Conservation (phyloP, 768 basidiomycete species). For the Pleurotus cornucopiae region DNA sequence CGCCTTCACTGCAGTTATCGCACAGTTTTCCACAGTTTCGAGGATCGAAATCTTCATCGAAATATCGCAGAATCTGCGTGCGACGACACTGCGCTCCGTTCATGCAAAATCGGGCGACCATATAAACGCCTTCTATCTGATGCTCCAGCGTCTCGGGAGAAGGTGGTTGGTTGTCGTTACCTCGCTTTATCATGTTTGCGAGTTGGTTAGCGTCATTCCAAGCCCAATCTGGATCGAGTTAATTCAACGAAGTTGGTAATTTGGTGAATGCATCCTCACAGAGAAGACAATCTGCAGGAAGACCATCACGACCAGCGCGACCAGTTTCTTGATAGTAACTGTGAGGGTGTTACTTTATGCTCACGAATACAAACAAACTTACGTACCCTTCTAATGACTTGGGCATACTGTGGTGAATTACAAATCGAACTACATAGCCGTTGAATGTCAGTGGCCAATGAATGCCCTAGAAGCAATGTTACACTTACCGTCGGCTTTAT, state of each 20-base stretch:
- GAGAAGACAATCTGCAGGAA: constrained; percentile 79
- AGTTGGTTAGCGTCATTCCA: constrained; percentile 54
- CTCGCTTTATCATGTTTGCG: constrained; percentile 57
- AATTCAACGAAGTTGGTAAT: constrained; percentile 6
- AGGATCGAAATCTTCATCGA: constrained; percentile 75
- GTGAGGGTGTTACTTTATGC: constrained; percentile 4
- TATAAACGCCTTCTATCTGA: constrained; percentile 58
- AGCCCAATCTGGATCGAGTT: constrained; percentile 51
- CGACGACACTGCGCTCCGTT: constrained; percentile 87
- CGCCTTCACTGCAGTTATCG: constrained; percentile 72
- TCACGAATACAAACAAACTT: not conserved
- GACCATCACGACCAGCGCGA: constrained; percentile 89
- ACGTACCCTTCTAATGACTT: constrained; percentile 78
- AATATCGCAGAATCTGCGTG: constrained; percentile 82
- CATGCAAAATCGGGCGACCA: constrained; percentile 75
- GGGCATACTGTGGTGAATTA: constrained; percentile 84
- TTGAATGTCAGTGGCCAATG: not conserved
- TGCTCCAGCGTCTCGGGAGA: constrained; percentile 50
- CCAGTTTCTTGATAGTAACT: constrained; percentile 97
- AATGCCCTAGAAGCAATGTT: not conserved
- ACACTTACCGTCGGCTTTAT: constrained; percentile 69
- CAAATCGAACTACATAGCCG: constrained; percentile 67
- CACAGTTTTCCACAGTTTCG: constrained; percentile 66
- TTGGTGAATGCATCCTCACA: constrained; percentile 46
- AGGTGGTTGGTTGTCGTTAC: constrained; percentile 35